Evolutionary conservation across 306 rosid species (phyloP).

Genomic region (Begonia loranthoides): DNA sequence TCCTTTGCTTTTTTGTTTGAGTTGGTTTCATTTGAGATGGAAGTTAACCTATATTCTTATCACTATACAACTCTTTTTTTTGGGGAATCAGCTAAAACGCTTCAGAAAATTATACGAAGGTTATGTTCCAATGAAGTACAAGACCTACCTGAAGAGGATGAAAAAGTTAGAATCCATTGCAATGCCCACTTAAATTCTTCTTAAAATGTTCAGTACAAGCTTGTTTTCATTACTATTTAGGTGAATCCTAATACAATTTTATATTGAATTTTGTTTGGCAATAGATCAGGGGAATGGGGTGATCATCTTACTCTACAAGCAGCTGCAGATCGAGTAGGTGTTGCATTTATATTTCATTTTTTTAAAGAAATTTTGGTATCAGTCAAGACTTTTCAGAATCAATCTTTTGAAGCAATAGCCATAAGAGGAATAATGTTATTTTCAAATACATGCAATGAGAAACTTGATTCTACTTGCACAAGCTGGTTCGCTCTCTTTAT

Average conservation of each 20-base stretch:
- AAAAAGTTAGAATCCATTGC: slow-evolving; percentile 59
- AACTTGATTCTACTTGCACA: no score
- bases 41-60: no score
- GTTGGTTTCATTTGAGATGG: no score
- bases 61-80: background rate
- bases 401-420: no score
- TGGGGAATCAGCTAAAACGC: slow-evolving; percentile 56
- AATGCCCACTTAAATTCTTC: slow-evolving; percentile 21
- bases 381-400: no score
- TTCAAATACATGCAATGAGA: no score
- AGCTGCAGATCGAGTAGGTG: slow-evolving; percentile 84
- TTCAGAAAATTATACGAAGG: slow-evolving; percentile 64
- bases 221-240: slow-evolving; percentile 8
- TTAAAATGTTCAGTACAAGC: slow-evolving; percentile 11
- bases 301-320: slow-evolving; percentile 97
- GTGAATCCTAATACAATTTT: slow-evolving; percentile 18
- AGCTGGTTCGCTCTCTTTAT: no score
- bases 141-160: slow-evolving; percentile 73
- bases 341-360: background rate
- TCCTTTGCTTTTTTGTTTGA: no score
- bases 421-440: no score
- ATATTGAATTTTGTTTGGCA: slow-evolving; percentile 10
- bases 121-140: slow-evolving; percentile 87
- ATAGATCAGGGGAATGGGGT: slow-evolving; percentile 99
- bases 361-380: background rate